Evolutionary conservation across 345 rosid species (phyloP).

Genomic region (Euphorbia tirucalli): DNA sequence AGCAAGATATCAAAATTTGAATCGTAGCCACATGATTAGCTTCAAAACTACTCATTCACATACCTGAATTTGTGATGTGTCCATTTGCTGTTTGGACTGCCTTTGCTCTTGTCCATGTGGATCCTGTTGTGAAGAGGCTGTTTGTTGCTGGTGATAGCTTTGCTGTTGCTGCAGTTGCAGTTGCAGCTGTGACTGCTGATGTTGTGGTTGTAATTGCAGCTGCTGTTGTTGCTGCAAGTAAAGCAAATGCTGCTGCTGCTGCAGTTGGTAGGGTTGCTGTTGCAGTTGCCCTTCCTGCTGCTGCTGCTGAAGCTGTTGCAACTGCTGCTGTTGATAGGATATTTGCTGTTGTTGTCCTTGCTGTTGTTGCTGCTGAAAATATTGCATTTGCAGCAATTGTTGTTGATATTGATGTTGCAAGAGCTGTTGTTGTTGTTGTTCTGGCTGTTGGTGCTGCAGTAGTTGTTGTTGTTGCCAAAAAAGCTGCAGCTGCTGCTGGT

Average conservation of each 20-base stretch:
- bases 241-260: constrained; percentile 16
- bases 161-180: not conserved
- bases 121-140: not conserved
- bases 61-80: constrained; percentile 29
- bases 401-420: constrained; percentile 27
- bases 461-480: constrained; percentile 43
- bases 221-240: constrained; percentile 14
- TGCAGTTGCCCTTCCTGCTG: constrained; percentile 35
- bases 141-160: constrained; percentile 10
- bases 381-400: constrained; percentile 23
- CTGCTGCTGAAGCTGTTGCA: constrained; percentile 21
- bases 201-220: constrained; percentile 12
- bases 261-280: constrained; percentile 11
- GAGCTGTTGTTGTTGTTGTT: constrained; percentile 23
- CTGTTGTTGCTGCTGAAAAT: constrained; percentile 26
- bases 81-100: constrained; percentile 24
- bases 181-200: constrained; percentile 4
- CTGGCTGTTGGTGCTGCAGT: constrained; percentile 33
- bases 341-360: constrained; percentile 12
- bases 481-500: constrained; percentile 56
- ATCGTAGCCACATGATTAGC: not conserved
- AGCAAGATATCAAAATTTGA: not conserved
- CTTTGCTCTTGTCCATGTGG: constrained; percentile 27
- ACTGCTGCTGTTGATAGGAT: constrained; percentile 14
- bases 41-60: not conserved